A percentile compares a stretch with the other conserved stretches of the same genome.
Evolutionary conservation across 257 asterid species (phyloP).

Genomic region (Solanum gandarillasii): DNA sequence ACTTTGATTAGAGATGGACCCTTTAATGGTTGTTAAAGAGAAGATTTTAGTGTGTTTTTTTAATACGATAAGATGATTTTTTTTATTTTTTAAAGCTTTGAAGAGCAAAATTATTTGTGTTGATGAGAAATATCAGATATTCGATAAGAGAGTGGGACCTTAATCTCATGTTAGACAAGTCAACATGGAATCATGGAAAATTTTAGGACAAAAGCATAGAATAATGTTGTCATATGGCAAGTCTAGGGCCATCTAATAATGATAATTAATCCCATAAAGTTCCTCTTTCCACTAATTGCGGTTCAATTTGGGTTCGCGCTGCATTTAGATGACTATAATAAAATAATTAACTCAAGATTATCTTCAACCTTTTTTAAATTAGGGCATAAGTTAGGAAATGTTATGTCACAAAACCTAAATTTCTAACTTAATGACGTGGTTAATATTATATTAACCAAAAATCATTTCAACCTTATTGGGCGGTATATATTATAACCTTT

Average conservation of each 20-base stretch:
- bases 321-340: neutral
- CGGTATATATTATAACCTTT: neutral
- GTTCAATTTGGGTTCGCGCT: neutral
- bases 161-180: neutral
- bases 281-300: neutral
- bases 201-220: neutral
- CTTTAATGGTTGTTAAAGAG: neutral
- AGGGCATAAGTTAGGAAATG: neutral
- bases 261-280: neutral
- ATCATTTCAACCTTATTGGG: neutral
- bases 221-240: neutral
- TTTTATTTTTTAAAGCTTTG: too few relatives aligned
- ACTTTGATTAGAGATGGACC: neutral
- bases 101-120: fast-evolving
- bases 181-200: neutral
- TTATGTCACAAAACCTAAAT: neutral
- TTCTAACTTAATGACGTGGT: neutral
- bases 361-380: neutral
- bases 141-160: neutral
- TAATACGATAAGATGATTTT: neutral
- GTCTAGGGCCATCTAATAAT: neutral
- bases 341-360: neutral
- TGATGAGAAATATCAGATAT: neutral
- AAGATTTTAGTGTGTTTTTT: too few relatives aligned
- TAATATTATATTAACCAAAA: neutral